Evolutionary conservation across 1,284 basidiomycete genomes (phyloP), one percentile per base, ranked within the genome.

Genomic region (Trichosporon ovoides): DNA sequence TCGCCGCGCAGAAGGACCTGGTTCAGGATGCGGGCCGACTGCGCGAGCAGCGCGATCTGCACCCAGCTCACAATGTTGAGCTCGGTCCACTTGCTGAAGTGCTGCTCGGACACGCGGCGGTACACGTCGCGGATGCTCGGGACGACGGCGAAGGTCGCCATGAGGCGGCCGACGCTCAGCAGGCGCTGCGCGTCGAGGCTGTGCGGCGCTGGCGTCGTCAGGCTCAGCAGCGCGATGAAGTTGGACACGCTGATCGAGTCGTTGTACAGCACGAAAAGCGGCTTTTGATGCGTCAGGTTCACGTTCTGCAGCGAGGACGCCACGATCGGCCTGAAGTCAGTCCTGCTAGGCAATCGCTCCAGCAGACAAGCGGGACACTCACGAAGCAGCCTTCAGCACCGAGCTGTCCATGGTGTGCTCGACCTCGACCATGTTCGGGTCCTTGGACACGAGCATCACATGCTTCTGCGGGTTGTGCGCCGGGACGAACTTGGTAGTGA

Each of bases 381-480:
- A 48, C 43, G 43, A 48, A 16, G 43, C 43, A 4, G 43, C 43
- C 14, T 22, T 22, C 16, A 48, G 24, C 7, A 48, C 43, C 18
- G 14, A 10, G 43, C 43, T 31, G 43, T 48, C 43, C 22, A 48
- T 48, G 43, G 28, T 48, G 43, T 48, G 43, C 22, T 48, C 43
- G 43, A 48, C 43, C 43, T 48, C 43, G 43, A 22, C 16, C 43
- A 31, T 48, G 43, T 48, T 48, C 24, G 43, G 43, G 43, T 48
- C 43, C 43, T 48, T 48, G 7, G 43, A 48, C 24, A 48, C 43
- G 43, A 48, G 43, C 14, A 22, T 48, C 3, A 48, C 43, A 28
- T 48, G 28, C 43, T 48, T 48, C 43, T 48, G 22, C 43, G 43
- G 43, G 24, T 48, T 48, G 43, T 22, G 43, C 43, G 43, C 43